A percentile compares a stretch with the other conserved stretches of the same genome.
Evolutionary conservation across 306 rosid species (phyloP).

Genomic region (Malus orientalis): DNA sequence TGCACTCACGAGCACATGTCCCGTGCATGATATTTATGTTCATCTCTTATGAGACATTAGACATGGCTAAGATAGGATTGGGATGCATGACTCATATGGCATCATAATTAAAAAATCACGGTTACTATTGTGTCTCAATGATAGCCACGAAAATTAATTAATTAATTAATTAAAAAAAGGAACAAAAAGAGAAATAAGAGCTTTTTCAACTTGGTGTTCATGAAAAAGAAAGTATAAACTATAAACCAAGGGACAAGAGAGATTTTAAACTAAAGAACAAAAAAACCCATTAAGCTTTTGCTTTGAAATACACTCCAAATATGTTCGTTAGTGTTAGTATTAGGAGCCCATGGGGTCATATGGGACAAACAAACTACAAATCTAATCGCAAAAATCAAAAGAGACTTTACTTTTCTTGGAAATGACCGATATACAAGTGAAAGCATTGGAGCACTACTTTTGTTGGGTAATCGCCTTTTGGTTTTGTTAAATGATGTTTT

Average conservation of each 20-base stretch:
- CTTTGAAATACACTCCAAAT: conserved; percentile 23
- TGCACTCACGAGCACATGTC: conserved; percentile 38
- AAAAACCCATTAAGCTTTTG: conserved; percentile 7
- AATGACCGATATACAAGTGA: conserved; percentile 19
- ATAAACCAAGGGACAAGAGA: conserved; percentile 2
- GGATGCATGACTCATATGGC: neutral
- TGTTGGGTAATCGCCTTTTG: too few relatives aligned
- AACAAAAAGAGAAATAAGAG: neutral
- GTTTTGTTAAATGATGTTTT: too few relatives aligned
- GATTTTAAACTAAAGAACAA: conserved; percentile 20
- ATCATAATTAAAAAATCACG: neutral
- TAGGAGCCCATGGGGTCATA: conserved; percentile 23
- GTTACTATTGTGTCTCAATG: neutral
- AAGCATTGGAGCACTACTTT: neutral
- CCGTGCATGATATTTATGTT: conserved; percentile 21
- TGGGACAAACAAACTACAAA: conserved; percentile 26
- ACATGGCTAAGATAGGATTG: neutral
- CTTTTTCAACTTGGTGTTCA: neutral
- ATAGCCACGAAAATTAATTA: conserved; percentile 5
- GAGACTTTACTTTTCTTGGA: conserved; percentile 29
- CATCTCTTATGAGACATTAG: conserved; percentile 10
- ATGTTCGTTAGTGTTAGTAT: conserved; percentile 8
- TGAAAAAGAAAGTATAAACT: neutral
- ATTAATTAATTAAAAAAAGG: neutral
- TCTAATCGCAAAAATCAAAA: conserved; percentile 37